Conservation (phyloP, 257 asterid species). For the Salvia hispanica region DNA sequence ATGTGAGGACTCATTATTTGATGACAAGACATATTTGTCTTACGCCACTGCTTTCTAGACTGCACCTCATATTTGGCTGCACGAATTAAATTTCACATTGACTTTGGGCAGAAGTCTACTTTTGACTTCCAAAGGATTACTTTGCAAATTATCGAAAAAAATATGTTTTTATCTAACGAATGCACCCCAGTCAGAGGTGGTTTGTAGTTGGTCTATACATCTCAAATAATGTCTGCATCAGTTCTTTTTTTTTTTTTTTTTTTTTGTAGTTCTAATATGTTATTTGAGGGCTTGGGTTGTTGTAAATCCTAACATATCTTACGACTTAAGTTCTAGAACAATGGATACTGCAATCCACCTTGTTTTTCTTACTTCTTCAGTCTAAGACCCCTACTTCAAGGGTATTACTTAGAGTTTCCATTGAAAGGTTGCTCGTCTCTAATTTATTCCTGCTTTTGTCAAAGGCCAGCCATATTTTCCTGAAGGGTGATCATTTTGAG, state of each 20-base stretch:
- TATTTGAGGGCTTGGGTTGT: slow-evolving; percentile 1
- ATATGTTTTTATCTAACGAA: neutral
- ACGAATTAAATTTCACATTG: neutral
- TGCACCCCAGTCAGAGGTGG: neutral
- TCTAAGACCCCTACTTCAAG: slow-evolving; percentile 19
- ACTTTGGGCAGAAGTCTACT: neutral
- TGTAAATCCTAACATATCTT: slow-evolving; percentile 24
- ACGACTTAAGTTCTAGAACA: slow-evolving; percentile 15
- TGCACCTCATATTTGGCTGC: neutral
- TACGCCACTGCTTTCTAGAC: slow-evolving; percentile 1
- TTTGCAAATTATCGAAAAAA: neutral
- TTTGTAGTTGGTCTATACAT: neutral
- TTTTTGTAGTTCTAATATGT: slow-evolving; percentile 12
- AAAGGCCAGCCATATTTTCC: slow-evolving; percentile 75
- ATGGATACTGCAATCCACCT: slow-evolving; percentile 21
- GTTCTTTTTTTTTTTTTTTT: neutral
- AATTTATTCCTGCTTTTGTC: slow-evolving; percentile 37
- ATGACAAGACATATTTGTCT: neutral
- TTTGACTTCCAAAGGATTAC: slow-evolving; percentile 1
- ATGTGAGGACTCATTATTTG: neutral
- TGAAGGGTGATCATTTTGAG: slow-evolving; percentile 64
- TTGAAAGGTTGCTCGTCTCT: slow-evolving; percentile 30
- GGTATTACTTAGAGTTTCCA: slow-evolving; percentile 25
- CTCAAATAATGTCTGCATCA: slow-evolving; percentile 7
- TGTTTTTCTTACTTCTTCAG: slow-evolving; percentile 17